Conservation (phyloP, 345 rosid genomes). For the Sonneratia caseolaris region DNA sequence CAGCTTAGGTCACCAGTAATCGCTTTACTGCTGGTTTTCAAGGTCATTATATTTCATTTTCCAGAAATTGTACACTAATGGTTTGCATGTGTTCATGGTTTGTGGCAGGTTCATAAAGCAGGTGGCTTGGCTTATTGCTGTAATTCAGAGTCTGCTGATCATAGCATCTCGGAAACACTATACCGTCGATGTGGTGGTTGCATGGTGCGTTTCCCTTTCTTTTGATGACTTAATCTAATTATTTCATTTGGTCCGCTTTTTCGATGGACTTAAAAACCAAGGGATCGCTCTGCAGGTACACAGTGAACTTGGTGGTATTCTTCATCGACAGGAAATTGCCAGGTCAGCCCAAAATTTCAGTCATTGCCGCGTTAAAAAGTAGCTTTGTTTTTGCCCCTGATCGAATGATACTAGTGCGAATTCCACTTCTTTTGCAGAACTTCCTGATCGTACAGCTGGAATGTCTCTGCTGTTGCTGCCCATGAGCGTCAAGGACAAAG, state of each 20-base stretch:
- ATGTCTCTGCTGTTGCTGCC: conserved; percentile 49
- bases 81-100: background rate
- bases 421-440: conserved; percentile 33
- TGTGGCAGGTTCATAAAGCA: conserved; percentile 73
- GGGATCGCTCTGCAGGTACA: conserved; percentile 52
- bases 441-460: conserved; percentile 62
- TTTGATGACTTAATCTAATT: background rate
- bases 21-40: too few relatives aligned
- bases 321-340: conserved; percentile 92
- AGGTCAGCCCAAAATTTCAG: conserved; percentile 37
- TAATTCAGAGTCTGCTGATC: conserved; percentile 79
- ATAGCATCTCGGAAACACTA: conserved; percentile 98
- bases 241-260: conserved; percentile 3
- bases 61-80: background rate
- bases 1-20: too few relatives aligned
- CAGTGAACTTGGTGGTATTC: conserved; percentile 86
- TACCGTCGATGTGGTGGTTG: conserved; percentile 90
- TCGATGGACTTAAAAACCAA: conserved; percentile 1
- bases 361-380: background rate
- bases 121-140: conserved; percentile 67
- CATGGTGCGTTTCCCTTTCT: conserved; percentile 43
- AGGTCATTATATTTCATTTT: background rate
- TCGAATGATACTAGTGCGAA: background rate
- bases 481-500: conserved; percentile 52
- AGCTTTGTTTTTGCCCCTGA: background rate